phyloP scores from a whole-genome alignment of 768 basidiomycete genomes.

The Termitomyces sp. region DNA sequence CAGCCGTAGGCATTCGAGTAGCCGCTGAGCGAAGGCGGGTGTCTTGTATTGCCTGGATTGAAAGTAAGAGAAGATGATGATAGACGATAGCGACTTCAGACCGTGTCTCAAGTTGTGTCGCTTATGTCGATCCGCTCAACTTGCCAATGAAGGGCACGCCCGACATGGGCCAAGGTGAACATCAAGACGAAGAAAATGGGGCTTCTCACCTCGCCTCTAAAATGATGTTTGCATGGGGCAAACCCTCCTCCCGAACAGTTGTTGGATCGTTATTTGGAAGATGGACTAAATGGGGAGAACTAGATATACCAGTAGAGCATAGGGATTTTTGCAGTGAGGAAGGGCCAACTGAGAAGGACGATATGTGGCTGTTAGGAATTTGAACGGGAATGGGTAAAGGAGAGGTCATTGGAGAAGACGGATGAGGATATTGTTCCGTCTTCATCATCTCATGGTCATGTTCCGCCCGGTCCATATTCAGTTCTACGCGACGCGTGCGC shows the following conservation, averaged over 20 bases:
- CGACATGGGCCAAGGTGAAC: slow-evolving; percentile 20
- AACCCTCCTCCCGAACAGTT: slow-evolving; percentile 48
- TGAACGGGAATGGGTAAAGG: slow-evolving; percentile 7
- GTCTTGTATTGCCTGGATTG: slow-evolving; percentile 59
- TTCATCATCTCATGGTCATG: background rate
- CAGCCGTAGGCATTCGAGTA: slow-evolving; percentile 50
- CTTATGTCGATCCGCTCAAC: slow-evolving; percentile 24
- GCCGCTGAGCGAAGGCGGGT: slow-evolving; percentile 41
- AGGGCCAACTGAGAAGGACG: slow-evolving; percentile 14
- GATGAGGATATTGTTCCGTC: background rate
- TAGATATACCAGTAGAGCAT: slow-evolving; percentile 24
- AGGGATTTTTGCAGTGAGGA: slow-evolving; percentile 18
- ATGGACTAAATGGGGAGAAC: slow-evolving; percentile 26
- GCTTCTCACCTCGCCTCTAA: slow-evolving; percentile 67
- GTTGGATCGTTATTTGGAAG: slow-evolving; percentile 30
- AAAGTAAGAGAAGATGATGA: slow-evolving; percentile 7
- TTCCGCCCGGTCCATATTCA: background rate
- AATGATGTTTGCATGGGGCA: slow-evolving; percentile 48
- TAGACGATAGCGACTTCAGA: slow-evolving; percentile 26
- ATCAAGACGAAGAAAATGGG: slow-evolving; percentile 18
- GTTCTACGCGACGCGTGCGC: background rate
- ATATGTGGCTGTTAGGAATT: slow-evolving; percentile 8
- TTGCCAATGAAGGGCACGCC: slow-evolving; percentile 25
- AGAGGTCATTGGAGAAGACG: slow-evolving; percentile 10
- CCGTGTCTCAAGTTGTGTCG: slow-evolving; percentile 21